Base-by-base conservation (phyloP, 2,329 filamentous ascomycete species). In the Aspergillus pseudoterreus region DNA sequence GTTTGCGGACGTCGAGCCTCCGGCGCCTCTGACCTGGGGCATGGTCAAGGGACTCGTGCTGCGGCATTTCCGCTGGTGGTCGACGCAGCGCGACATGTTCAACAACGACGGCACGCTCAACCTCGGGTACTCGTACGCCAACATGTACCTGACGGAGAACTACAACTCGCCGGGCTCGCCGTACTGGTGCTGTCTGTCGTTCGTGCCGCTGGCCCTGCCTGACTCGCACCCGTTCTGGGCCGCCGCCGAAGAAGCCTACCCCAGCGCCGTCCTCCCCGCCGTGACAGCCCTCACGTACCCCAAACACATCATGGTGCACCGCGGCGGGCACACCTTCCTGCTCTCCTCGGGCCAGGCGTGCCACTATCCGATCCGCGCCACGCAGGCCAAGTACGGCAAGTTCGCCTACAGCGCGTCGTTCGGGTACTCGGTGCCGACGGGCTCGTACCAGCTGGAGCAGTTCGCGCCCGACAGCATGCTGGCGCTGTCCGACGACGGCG, bases 61-160 rank as follows among this genome's bases (percentile, higher is more conserved):
- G 50, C 80, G 88, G 12, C 86, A 92, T 63, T 73, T 92, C 36
- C 78, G 88, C 8, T 92, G 87, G 86, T 92, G 88, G 88, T 85
- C 88, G 62, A 85, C 80, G 0, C 87, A 91, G 59, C 74, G 79
- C 22, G 82, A 88, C 58, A 90, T 91, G 50, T 91, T 89, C 79
- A 86, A 85, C 50, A 73, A 84, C 0, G 85, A 86, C 54, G 88
- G 88, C 32, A 91, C 88, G 45, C 73, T 92, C 52, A 89, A 83
- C 2, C 82, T 90, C 52, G 88, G 88, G 48, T 92, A 90, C 66
- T 84, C 83, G 0, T 92, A 90, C 64, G 86, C 87, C 14, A 91
- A 90, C 65, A 89, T 87, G 77, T 90, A 87, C 70, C 82, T 91
- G 72, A 86, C 87, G 0, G 88, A 92, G 70, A 91, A 92, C 66